Evolutionary conservation across 2,329 filamentous ascomycete genomes (phyloP), one percentile per base, ranked within the genome.

Genomic region (Pyrenophora graminea): DNA sequence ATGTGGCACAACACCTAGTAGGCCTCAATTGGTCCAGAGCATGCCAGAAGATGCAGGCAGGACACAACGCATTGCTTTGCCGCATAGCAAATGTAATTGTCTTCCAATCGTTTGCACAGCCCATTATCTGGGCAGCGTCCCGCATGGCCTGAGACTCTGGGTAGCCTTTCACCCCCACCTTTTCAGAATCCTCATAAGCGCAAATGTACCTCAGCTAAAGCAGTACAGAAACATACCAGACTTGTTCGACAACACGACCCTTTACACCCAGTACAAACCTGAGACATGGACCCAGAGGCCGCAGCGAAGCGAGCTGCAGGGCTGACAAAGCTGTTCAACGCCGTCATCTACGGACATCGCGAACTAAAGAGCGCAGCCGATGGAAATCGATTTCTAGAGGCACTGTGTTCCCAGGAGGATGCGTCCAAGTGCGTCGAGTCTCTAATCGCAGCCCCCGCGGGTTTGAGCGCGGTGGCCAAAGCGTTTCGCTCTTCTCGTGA

Each of bases 351-450:
- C 27, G 77, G 75, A 5, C 66, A 73, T 52, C 71, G 75, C 21
- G 50, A 62, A 1, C 44, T 81, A 6, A 69, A 69, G 13, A 76
- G 61, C 4, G 32, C 68, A 15, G 63, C 65, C 8, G 74, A 80
- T 55, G 74, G 69, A 5, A 76, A 73, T 30, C 70, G 75, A 5
- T 80, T 82, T 43, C 34, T 83, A 3, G 80, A 83, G 58, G 76
- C 80, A 0, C 56, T 82, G 4, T 77, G 74, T 53, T 58, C 61
- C 6, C 74, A 81, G 55, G 38, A 59, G 2, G 75, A 81, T 55
- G 68, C 56, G 3, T 66, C 72, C 19, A 69, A 62, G 10, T 77
- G 76, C 54, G 66, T 78, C 8, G 74, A 74, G 43, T 48, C 54
- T 6, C 18, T 74, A 23, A 58, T 72, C 10, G 66, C 67, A 3